Conservation (phyloP, 2,329 filamentous ascomycete species). For the Alternaria infectoria region DNA sequence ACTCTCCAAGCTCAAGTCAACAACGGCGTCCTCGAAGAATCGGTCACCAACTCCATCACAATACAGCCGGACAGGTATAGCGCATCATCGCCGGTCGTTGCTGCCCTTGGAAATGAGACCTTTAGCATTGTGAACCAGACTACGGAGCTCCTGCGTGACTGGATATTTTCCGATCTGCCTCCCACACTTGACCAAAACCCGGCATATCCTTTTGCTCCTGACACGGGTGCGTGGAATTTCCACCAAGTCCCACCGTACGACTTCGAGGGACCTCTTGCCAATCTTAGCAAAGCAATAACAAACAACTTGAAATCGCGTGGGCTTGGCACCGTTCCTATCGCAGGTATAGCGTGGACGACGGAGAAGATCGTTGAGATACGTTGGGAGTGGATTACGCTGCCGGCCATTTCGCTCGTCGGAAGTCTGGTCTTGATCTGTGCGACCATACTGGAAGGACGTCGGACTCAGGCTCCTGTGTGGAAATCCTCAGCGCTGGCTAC, state of each 20-base stretch:
- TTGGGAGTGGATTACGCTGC: conserved; percentile 25
- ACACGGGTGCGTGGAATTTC: conserved; percentile 17
- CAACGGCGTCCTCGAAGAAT: conserved; percentile 11
- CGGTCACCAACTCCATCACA: background rate
- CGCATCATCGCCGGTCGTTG: background rate
- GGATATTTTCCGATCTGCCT: background rate
- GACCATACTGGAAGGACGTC: conserved; percentile 14
- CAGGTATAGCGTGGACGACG: conserved; percentile 18
- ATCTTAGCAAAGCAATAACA: conserved; percentile 15
- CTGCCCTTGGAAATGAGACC: background rate
- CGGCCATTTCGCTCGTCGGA: conserved; percentile 9
- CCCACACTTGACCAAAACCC: background rate
- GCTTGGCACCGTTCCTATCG: conserved; percentile 4
- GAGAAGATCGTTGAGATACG: conserved; percentile 18
- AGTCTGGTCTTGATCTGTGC: conserved; percentile 17
- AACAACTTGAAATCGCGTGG: conserved; percentile 17
- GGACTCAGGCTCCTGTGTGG: conserved; percentile 10
- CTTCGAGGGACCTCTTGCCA: conserved; percentile 6
- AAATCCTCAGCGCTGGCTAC: conserved; percentile 27
- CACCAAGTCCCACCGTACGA: conserved; percentile 18
- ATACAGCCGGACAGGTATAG: background rate
- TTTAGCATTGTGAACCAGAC: background rate
- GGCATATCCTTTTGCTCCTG: background rate
- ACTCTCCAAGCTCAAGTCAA: conserved; percentile 3
- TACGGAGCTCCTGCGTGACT: background rate